phyloP scores from a whole-genome alignment of 106 monocot genomes.

The Dendrobium chrysotoxum region DNA sequence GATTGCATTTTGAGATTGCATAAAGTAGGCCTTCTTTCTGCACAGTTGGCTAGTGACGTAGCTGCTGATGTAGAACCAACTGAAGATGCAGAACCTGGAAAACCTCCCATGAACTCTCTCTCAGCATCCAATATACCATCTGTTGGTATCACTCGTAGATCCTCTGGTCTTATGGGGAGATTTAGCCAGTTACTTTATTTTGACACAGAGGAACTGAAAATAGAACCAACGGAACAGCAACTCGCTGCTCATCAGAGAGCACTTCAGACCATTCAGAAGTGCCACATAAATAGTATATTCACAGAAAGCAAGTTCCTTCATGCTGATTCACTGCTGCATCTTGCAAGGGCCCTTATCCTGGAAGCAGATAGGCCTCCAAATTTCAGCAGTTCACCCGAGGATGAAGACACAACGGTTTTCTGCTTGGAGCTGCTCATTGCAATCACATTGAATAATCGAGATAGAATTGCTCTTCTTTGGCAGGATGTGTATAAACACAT shows the following conservation, averaged over 20 bases:
- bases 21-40: slow-evolving; percentile 61
- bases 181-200: slow-evolving; percentile 60
- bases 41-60: slow-evolving; percentile 29
- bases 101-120: slow-evolving; percentile 26
- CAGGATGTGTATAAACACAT: slow-evolving; percentile 59
- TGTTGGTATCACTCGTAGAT: slow-evolving; percentile 28
- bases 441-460: slow-evolving; percentile 69
- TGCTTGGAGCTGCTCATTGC: slow-evolving; percentile 72
- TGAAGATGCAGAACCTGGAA: slow-evolving; percentile 7
- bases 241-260: slow-evolving; percentile 51
- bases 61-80: background rate
- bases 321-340: slow-evolving; percentile 56
- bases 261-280: slow-evolving; percentile 55
- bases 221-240: slow-evolving; percentile 66
- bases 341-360: slow-evolving; percentile 48
- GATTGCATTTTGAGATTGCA: slow-evolving; percentile 67
- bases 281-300: slow-evolving; percentile 64
- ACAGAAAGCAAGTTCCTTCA: slow-evolving; percentile 82
- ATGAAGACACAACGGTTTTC: slow-evolving; percentile 65
- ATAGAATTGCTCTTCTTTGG: slow-evolving; percentile 63
- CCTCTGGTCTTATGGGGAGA: slow-evolving; percentile 63
- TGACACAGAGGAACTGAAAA: slow-evolving; percentile 53
- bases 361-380: slow-evolving; percentile 57
- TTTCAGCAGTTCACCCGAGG: slow-evolving; percentile 36
- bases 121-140: slow-evolving; percentile 30